Evolutionary conservation across 192 early-diverging fungal genomes (phyloP), one percentile per base, ranked within the genome.

Genomic region (Backusella circina): DNA sequence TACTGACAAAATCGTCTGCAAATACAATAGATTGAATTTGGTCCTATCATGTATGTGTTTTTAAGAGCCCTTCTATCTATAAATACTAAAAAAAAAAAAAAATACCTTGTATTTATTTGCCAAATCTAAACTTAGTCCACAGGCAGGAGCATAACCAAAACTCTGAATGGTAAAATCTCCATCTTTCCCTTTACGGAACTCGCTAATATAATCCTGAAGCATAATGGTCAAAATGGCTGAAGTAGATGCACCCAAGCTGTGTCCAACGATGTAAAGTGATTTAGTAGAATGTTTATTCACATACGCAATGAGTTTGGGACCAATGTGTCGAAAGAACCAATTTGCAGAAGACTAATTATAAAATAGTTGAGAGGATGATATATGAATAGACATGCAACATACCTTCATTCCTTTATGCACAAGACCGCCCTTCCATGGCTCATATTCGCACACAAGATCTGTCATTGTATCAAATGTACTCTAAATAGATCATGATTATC

Each of bases 401-500:
- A 80, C 79, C 75, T 92, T 90, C 86, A 95, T 92, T 15, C 93
- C 93, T 67, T 89, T 88, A 61, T 95, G 93, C 28, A 93, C 90
- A 5, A 95, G 79, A 0, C 93, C 93, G 30, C 92, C 93, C 64
- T 90, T 89, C 92, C 91, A 93, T 41, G 89, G 91, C 44, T 89
- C 85, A 76, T 95, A 95, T 74, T 93, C 92, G 72, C 92, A 95
- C 1, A 90, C 90, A 16, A 95, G 73, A 75, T 95, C 93, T 1
- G 93, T 92, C 57, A 95, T 78, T 0, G 92, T 90, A 72, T 95
- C 93, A 75, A 91, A 88, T 1, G 87, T 87, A 50, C 91, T 93
- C 88, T 89, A 64, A 38, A 23, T 68, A 36, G 2, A 28, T 16
- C 2, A 39, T 51, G 2, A 0, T n/a, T n/a, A n/a, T n/a, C n/a